A percentile compares a stretch with the other conserved stretches of the same genome.
phyloP scores from a whole-genome alignment of 257 asterid genomes.

The Primulina huaijiensis region DNA sequence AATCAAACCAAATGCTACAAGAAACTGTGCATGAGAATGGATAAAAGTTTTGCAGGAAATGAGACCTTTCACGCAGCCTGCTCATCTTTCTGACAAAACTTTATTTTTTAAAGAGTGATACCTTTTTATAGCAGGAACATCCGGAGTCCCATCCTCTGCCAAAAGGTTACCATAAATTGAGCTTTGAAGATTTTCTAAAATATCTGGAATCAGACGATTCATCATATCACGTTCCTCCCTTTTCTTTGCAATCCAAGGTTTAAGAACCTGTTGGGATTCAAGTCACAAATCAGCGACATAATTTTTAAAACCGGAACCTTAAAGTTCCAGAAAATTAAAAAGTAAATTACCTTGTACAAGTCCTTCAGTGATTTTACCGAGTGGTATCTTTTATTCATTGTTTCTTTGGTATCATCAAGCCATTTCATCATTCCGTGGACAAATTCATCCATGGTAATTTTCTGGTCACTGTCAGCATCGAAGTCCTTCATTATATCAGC shows the following conservation, averaged over 20 bases:
- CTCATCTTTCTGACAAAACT: not conserved
- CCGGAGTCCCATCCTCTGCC: constrained; percentile 45
- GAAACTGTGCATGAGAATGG: not conserved
- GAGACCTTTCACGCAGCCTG: not conserved
- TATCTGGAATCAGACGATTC: constrained; percentile 42
- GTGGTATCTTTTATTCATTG: constrained; percentile 42
- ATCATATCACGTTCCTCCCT: constrained; percentile 41
- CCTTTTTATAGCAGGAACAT: constrained; percentile 50
- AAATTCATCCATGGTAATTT: constrained; percentile 54
- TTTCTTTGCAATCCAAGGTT: constrained; percentile 42
- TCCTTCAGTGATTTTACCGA: constrained; percentile 47
- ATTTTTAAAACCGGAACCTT: not conserved
- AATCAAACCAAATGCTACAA: not conserved
- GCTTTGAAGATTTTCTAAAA: constrained; percentile 36
- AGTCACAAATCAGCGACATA: not conserved
- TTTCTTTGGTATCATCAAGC: constrained; percentile 56
- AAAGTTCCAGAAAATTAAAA: not conserved
- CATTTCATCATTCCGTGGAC: constrained; percentile 48
- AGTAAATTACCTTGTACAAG: constrained; percentile 37
- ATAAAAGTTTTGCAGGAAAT: not conserved
- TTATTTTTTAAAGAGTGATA: not conserved
- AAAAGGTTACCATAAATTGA: constrained; percentile 38
- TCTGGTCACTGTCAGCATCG: constrained; percentile 41
- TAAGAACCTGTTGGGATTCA: constrained; percentile 30
- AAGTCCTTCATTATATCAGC: constrained; percentile 43